These are phyloP conservation scores for Saccharomycopsis amapae DNA, from an alignment of 805 yeast genomes.

Conservation along the genomic window DNA sequence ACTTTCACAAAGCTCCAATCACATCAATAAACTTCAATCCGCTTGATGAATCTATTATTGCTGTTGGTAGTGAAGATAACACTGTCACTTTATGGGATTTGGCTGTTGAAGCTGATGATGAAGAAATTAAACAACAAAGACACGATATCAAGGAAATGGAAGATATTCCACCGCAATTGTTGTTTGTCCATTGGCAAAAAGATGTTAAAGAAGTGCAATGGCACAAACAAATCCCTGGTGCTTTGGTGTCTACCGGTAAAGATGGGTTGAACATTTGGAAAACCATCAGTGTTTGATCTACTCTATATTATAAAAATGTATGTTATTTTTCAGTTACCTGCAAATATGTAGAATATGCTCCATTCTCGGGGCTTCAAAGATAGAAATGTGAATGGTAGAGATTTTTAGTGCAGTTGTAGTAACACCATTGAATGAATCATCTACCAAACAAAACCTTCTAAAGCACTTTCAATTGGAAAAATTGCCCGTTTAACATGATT, in stretches of 20 bases:
- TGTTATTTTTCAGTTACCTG: no score
- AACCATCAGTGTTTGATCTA: slow-evolving; percentile 94
- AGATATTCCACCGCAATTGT: slow-evolving; percentile 89
- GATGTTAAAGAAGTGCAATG: slow-evolving; percentile 97
- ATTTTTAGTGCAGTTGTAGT: no score
- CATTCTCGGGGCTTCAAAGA: no score
- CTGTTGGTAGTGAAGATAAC: slow-evolving; percentile 93
- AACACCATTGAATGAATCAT: no score
- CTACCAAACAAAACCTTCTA: no score
- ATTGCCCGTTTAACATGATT: no score
- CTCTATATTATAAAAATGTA: no score
- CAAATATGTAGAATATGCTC: no score
- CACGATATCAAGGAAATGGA: slow-evolving; percentile 71
- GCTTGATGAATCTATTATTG: slow-evolving; percentile 88
- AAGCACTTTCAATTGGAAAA: no score
- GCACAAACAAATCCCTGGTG: slow-evolving; percentile 96
- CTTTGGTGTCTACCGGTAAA: slow-evolving; percentile 88
- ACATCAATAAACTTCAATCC: slow-evolving; percentile 95
- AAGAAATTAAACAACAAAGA: slow-evolving; percentile 83
- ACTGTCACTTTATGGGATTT: slow-evolving; percentile 97
- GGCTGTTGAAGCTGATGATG: slow-evolving; percentile 98
- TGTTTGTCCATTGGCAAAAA: slow-evolving; percentile 97
- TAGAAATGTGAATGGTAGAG: no score
- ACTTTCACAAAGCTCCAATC: slow-evolving; percentile 89
- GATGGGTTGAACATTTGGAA: slow-evolving; percentile 96